Evolutionary conservation across 2,329 filamentous ascomycete species (phyloP).

Genomic region (Kalmusia sp.): DNA sequence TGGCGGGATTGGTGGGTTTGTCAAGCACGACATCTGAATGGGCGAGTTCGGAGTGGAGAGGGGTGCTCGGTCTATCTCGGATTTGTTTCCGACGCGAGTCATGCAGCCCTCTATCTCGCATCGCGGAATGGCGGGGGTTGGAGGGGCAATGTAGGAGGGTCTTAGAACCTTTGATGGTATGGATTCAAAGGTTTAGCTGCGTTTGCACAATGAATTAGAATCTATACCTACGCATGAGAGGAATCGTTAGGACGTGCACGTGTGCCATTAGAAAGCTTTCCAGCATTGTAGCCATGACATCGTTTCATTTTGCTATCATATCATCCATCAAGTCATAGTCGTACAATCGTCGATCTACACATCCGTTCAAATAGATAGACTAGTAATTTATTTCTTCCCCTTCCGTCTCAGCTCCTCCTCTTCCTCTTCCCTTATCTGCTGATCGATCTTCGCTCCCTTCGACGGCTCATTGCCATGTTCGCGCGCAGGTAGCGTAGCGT

Average conservation of each 20-base stretch:
- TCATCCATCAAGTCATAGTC: slow-evolving; percentile 11
- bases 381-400: slow-evolving; percentile 48
- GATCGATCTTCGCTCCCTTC: slow-evolving; percentile 74
- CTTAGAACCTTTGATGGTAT: too few relatives aligned
- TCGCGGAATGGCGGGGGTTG: not conserved
- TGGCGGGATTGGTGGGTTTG: not conserved
- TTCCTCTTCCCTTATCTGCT: slow-evolving; percentile 72
- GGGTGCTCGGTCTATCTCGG: slow-evolving; percentile 7
- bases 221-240: too few relatives aligned
- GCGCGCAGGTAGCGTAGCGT: slow-evolving; percentile 66
- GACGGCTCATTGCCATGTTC: slow-evolving; percentile 77
- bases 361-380: slow-evolving; percentile 10
- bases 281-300: not conserved
- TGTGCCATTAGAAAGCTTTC: not conserved
- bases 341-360: slow-evolving; percentile 9
- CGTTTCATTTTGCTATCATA: slow-evolving; percentile 4
- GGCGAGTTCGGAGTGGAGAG: slow-evolving; percentile 6
- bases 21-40: slow-evolving; percentile 1
- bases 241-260: not conserved
- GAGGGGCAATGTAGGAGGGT: not conserved
- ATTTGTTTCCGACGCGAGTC: slow-evolving; percentile 11
- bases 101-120: not conserved
- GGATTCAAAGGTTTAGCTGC: too few relatives aligned
- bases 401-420: slow-evolving; percentile 69
- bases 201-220: too few relatives aligned